Conservation (phyloP, 2,329 filamentous ascomycete genomes). For the Amauroascus verrucosus region DNA sequence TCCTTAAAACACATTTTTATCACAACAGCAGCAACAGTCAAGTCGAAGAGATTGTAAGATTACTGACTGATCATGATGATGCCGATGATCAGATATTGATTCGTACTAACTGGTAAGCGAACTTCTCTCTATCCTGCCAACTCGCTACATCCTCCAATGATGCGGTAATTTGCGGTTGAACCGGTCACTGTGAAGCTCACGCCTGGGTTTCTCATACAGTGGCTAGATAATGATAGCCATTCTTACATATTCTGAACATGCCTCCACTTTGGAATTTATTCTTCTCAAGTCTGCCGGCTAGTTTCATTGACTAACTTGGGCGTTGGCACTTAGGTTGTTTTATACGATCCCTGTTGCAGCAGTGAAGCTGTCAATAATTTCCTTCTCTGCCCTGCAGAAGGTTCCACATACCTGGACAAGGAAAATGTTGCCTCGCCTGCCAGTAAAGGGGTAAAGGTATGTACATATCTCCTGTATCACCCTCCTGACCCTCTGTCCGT, state of each 20-base stretch:
- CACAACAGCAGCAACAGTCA: not conserved
- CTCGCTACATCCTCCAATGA: conserved; percentile 45
- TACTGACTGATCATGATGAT: too few species aligned
- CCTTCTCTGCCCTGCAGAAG: too few species aligned
- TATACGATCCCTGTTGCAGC: not conserved
- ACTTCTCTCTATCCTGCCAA: conserved; percentile 14
- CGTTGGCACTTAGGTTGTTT: not conserved
- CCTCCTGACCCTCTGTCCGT: conserved; percentile 34
- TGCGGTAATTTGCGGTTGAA: conserved; percentile 99
- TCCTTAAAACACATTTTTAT: not conserved
- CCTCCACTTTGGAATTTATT: not conserved
- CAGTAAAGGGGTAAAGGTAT: conserved; percentile 1
- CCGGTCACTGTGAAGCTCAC: conserved; percentile 69
- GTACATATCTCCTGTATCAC: not conserved
- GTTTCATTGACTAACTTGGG: not conserved
- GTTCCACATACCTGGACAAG: too few species aligned
- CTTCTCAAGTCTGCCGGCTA: not conserved
- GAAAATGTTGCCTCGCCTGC: too few species aligned
- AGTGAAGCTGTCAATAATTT: not conserved
- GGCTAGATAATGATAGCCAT: conserved; percentile 68
- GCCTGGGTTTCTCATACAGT: conserved; percentile 78
- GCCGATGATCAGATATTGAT: not conserved
- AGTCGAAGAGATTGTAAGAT: too few species aligned
- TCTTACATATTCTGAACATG: conserved; percentile 97
- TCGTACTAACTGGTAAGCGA: conserved; percentile 18